Percentiles rank a stretch among this genome's conserved stretches.
Conservation (phyloP, 495 filamentous ascomycete genomes). For the Xylaria nigripes region DNA sequence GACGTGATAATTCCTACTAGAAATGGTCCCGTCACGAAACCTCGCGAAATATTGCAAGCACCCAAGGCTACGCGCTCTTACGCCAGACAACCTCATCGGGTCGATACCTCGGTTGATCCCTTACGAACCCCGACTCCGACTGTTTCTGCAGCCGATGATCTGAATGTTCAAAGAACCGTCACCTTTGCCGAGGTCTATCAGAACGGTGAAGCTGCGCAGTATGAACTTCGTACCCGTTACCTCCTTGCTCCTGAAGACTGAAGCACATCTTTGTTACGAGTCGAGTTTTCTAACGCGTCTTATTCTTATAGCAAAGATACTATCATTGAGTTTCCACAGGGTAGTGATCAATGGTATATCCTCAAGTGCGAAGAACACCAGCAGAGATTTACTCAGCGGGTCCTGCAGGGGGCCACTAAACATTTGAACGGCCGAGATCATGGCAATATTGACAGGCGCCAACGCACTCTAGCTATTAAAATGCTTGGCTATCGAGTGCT, state of each 20-base stretch:
- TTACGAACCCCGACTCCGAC: slow-evolving; percentile 3
- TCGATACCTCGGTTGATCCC: slow-evolving; percentile 1
- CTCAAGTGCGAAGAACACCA: slow-evolving; percentile 36
- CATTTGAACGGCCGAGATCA: slow-evolving; percentile 33
- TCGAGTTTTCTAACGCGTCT: background rate
- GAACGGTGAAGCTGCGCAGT: slow-evolving; percentile 24
- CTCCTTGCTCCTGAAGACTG: background rate
- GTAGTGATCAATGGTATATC: slow-evolving; percentile 29
- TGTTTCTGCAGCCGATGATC: background rate
- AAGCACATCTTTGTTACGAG: background rate
- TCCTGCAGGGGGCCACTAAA: slow-evolving; percentile 34
- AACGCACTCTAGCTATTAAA: slow-evolving; percentile 23
- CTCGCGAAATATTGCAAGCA: slow-evolving; percentile 3
- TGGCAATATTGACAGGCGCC: slow-evolving; percentile 25
- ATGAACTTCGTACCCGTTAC: background rate
- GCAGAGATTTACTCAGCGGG: slow-evolving; percentile 34
- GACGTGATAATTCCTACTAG: background rate
- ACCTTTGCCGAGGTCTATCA: slow-evolving; percentile 36
- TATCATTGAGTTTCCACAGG: slow-evolving; percentile 32
- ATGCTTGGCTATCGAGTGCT: slow-evolving; percentile 30
- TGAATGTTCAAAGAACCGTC: slow-evolving; percentile 18
- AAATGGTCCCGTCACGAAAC: background rate
- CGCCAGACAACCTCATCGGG: background rate
- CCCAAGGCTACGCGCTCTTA: background rate
- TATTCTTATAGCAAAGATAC: slow-evolving; percentile 24